Percentiles rank a stretch among this genome's conserved stretches.
phyloP scores from a whole-genome alignment of 371 early-diverging fungal species.

The Gilbertella persicaria region DNA sequence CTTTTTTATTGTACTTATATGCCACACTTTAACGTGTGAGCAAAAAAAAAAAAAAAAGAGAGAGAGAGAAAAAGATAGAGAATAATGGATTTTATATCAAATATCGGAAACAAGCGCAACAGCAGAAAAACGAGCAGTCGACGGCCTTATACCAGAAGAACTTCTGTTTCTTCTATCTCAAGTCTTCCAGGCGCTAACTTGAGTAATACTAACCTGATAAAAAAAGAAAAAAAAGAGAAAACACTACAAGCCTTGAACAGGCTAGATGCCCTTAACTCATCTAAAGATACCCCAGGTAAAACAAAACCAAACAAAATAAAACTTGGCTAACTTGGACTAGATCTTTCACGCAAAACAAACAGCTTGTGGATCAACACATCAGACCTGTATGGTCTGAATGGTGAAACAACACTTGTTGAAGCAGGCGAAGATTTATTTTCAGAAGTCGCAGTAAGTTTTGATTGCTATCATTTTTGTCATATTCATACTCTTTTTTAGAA shows the following conservation, averaged over 20 bases:
- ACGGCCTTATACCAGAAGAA: slow-evolving; percentile 21
- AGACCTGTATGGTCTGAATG: slow-evolving; percentile 9
- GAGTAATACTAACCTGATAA: not conserved
- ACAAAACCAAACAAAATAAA: not conserved
- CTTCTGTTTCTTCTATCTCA: slow-evolving; percentile 24
- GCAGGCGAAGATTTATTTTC: slow-evolving; percentile 22
- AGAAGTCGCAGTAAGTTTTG: slow-evolving; percentile 25
- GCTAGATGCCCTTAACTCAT: not conserved
- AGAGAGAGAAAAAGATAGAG: not conserved
- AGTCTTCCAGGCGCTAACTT: slow-evolving; percentile 1
- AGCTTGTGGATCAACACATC: slow-evolving; percentile 3
- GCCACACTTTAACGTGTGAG: slow-evolving; percentile 16
- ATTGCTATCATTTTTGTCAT: not conserved
- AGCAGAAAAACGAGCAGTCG: slow-evolving; percentile 22
- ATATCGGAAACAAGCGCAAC: slow-evolving; percentile 29
- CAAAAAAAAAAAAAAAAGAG: not conserved
- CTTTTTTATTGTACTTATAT: not conserved
- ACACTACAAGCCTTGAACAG: slow-evolving; percentile 5
- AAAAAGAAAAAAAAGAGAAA: slow-evolving; percentile 11
- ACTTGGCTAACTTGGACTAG: not conserved
- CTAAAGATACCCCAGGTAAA: slow-evolving; percentile 6
- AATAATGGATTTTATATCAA: slow-evolving; percentile 26
- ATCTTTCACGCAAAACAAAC: not conserved
- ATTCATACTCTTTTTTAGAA: slow-evolving; percentile 6
- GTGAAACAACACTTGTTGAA: not conserved